Conservation (phyloP, 352 stramenopile species). For the Globisporangium middletonii region DNA sequence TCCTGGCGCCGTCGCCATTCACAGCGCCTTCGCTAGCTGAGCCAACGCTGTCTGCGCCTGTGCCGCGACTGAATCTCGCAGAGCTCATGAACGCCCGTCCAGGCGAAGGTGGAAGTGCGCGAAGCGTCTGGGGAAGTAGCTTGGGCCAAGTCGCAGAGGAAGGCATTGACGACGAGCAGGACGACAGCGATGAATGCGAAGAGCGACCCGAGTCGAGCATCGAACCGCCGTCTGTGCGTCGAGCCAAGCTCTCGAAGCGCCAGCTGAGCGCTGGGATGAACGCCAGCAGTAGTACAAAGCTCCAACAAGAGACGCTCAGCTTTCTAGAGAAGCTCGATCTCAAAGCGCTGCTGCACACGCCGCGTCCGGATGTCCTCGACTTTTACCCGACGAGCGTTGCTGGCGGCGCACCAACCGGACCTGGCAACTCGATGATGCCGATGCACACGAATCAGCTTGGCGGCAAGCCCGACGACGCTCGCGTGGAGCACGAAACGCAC, state of each 20-base stretch:
- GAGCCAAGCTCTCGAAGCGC: neutral
- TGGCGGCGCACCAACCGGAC: neutral
- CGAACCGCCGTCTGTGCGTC: neutral
- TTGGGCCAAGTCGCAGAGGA: constrained; percentile 13
- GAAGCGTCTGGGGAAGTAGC: constrained; percentile 6
- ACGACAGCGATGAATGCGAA: constrained; percentile 10
- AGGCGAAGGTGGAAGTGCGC: neutral
- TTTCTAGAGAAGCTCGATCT: constrained; percentile 63
- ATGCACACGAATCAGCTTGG: neutral
- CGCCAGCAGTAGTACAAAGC: constrained; percentile 7
- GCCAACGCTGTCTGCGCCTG: constrained; percentile 17
- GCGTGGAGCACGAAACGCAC: constrained; percentile 1
- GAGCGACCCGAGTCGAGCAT: neutral
- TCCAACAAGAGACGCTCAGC: constrained; percentile 42
- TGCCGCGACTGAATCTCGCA: constrained; percentile 36
- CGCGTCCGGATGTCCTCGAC: constrained; percentile 43
- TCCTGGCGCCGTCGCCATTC: neutral
- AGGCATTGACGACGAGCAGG: constrained; percentile 20
- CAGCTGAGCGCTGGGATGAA: constrained; percentile 2
- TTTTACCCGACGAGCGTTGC: constrained; percentile 22
- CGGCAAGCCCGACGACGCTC: neutral
- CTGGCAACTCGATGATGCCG: neutral
- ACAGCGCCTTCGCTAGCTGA: neutral
- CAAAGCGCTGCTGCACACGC: constrained; percentile 52
- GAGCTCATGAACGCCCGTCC: constrained; percentile 42